Evolutionary conservation across 257 asterid species (phyloP), one percentile per base, ranked within the genome.

Genomic region (Gardenia jasminoides): DNA sequence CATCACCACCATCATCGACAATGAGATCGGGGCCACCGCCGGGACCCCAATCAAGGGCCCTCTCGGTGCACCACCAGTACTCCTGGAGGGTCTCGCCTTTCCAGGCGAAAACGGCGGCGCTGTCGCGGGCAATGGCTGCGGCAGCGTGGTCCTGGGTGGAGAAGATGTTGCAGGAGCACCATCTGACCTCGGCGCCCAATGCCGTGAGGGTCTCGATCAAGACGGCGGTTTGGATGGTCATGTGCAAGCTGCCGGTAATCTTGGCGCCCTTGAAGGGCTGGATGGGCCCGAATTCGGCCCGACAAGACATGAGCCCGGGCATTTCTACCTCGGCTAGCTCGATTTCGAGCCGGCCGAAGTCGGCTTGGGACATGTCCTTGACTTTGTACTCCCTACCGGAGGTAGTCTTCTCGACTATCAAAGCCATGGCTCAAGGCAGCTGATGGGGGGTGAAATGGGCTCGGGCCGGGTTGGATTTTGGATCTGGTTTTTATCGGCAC

Each of bases 61-160:
- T 78, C 84, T 93, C 98, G 0, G 98, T 93, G 76, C 98, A 93
- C 98, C 98, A 93, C 98, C 98, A 93, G 87, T 93, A 93, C 80
- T 93, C 98, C 86, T 91, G 96, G 30, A 93, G 70, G 10, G 96
- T 93, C 83, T 91, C 96, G 0, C 97, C 98, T 77, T 93, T 93
- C 98, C 98, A 93, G 65, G 98, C 98, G 83, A 93, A 93, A 2
- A 93, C 98, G 62, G 96, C 90, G 36, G 97, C 97, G 84, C 97
- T 91, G 78, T 92, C 97, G 48, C 97, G 92, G 11, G 97, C 97
- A 11, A 90, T 91, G 74, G 93, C 93, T 43, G 97, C 92, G 12
- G 97, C 97, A 20, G 96, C 97, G 79, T 92, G 97, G 54, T 92
- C 97, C 80, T 92, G 96, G 4, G 97, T 93, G 71, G 97, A 93